Evolutionary conservation across 2,329 filamentous ascomycete species (phyloP).

Genomic region (Colletotrichum kahawae): DNA sequence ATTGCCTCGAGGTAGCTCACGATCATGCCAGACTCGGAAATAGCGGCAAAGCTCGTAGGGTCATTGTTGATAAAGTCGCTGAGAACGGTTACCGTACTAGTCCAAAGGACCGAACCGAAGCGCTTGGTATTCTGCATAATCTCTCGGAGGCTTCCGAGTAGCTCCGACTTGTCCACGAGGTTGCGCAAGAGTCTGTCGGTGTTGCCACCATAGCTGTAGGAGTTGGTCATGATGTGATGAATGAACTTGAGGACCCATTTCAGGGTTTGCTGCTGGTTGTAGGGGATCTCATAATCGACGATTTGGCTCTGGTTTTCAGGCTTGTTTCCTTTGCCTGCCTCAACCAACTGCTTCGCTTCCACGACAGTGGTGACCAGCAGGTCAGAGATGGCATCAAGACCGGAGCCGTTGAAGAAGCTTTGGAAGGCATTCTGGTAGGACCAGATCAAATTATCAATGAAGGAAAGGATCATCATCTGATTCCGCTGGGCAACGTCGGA

Average conservation of each 20-base stretch:
- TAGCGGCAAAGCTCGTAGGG: conserved; percentile 94
- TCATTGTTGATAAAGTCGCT: conserved; percentile 99
- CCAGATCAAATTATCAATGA: conserved; percentile 88
- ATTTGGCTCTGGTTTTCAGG: conserved; percentile 73
- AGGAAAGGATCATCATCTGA: conserved; percentile 82
- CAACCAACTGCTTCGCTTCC: conserved; percentile 69
- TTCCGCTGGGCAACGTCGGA: conserved; percentile 83
- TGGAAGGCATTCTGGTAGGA: conserved; percentile 84
- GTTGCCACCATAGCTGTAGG: conserved; percentile 71
- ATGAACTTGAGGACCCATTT: conserved; percentile 96
- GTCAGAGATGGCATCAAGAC: conserved; percentile 89
- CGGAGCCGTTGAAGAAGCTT: conserved; percentile 79
- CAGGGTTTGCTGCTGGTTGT: conserved; percentile 89
- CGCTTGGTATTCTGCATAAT: conserved; percentile 80
- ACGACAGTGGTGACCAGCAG: conserved; percentile 81
- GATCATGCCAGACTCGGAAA: conserved; percentile 91
- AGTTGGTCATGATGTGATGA: conserved; percentile 90
- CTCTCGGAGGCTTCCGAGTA: conserved; percentile 78
- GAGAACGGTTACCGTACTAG: conserved; percentile 87
- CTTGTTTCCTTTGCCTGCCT: conserved; percentile 74
- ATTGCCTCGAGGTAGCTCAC: conserved; percentile 85
- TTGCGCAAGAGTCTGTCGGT: conserved; percentile 92
- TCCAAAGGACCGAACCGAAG: conserved; percentile 96
- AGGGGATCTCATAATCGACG: conserved; percentile 93
- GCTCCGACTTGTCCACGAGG: conserved; percentile 87